phyloP scores from a whole-genome alignment of 2,329 filamentous ascomycete species.

The Cladosporium phlei region DNA sequence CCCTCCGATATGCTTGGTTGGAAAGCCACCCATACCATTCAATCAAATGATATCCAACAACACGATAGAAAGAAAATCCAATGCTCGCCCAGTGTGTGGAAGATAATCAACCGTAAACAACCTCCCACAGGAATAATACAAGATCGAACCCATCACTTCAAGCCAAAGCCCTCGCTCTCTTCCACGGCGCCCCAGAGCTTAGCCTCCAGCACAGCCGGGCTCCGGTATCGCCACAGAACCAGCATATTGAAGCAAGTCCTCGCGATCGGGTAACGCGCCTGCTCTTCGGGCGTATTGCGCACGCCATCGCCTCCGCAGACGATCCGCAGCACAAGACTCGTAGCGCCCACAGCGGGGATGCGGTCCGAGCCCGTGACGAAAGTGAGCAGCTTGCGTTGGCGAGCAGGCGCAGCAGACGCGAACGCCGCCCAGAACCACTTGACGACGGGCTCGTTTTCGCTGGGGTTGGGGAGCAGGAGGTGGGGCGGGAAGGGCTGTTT shows the following conservation, averaged over 20 bases:
- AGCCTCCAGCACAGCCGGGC: conserved; percentile 61
- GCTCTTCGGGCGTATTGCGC: conserved; percentile 49
- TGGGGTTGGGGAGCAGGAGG: conserved; percentile 34
- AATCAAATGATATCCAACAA: no score
- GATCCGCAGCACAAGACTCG: conserved; percentile 71
- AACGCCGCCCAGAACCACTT: conserved; percentile 89
- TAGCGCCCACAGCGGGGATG: conserved; percentile 81
- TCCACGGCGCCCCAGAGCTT: conserved; percentile 81
- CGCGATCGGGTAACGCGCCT: conserved; percentile 72
- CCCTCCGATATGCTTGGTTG: no score
- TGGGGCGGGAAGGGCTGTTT: conserved; percentile 35
- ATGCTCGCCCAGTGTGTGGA: no score
- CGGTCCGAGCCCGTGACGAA: conserved; percentile 90
- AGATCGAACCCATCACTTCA: conserved; percentile 55
- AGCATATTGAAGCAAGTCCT: conserved; percentile 89
- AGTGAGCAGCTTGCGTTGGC: conserved; percentile 73
- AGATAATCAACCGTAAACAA: no score
- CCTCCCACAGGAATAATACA: not conserved
- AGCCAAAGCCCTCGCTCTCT: conserved; percentile 86
- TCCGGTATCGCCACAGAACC: conserved; percentile 67
- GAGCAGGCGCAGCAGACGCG: conserved; percentile 55
- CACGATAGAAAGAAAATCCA: no score
- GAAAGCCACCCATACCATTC: no score
- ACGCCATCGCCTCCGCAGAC: conserved; percentile 59
- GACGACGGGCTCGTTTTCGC: conserved; percentile 61